phyloP scores from a whole-genome alignment of 441 rosid genomes.

The Erodium moschatum region DNA sequence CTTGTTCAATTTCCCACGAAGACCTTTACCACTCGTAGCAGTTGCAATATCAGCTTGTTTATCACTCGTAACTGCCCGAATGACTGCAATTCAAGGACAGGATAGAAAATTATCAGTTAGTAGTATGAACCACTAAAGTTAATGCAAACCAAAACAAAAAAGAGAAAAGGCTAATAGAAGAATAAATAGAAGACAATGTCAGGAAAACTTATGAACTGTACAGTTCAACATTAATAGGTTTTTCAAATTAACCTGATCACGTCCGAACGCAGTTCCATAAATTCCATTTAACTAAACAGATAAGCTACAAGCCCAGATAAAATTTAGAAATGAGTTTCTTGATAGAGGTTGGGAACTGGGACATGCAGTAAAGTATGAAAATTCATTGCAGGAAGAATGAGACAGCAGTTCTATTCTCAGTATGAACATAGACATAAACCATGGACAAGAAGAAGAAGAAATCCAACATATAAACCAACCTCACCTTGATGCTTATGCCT shows the following conservation, averaged over 20 bases:
- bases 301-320: too few relatives aligned
- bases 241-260: too few relatives aligned
- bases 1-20: constrained; percentile 66
- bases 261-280: too few relatives aligned
- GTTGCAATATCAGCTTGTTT: constrained; percentile 23
- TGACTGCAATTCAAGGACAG: constrained; percentile 31
- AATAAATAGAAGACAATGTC: too few relatives aligned
- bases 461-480: neutral
- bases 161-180: neutral
- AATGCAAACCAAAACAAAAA: neutral
- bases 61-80: constrained; percentile 46
- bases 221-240: too few relatives aligned
- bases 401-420: neutral
- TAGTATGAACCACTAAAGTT: neutral
- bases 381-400: neutral
- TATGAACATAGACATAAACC: neutral
- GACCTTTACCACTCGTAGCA: constrained; percentile 36
- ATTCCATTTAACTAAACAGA: too few relatives aligned
- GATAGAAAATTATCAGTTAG: neutral
- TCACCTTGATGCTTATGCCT: constrained; percentile 21
- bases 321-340: too few relatives aligned
- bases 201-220: too few relatives aligned
- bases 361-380: neutral
- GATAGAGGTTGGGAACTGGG: neutral
- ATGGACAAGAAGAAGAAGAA: neutral